These are phyloP conservation scores for Aspergillus flavus DNA, from an alignment of 2,329 filamentous ascomycete genomes.

Conservation along the genomic window DNA sequence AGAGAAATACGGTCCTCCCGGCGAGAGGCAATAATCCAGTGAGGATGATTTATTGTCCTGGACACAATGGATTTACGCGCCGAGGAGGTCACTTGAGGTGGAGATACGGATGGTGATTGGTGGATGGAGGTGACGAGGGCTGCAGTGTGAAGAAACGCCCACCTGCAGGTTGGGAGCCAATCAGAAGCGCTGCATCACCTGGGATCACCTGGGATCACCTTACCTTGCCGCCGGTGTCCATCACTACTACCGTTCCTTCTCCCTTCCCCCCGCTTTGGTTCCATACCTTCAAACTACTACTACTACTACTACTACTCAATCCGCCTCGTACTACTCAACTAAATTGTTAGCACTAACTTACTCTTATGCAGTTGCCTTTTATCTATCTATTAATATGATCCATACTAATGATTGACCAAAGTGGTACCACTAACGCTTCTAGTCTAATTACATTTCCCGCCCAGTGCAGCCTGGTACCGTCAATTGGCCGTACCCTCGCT, in stretches of 20 bases:
- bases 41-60: neutral
- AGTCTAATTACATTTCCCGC: neutral
- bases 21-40: neutral
- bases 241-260: neutral
- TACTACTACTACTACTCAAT: neutral
- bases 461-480: neutral
- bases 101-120: constrained; percentile 21
- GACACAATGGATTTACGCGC: constrained; percentile 21
- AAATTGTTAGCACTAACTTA: neutral
- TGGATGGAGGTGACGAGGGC: constrained; percentile 21
- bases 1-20: neutral
- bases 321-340: neutral
- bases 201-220: neutral
- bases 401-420: neutral
- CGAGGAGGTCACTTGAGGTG: constrained; percentile 21
- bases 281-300: neutral
- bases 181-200: constrained; percentile 3
- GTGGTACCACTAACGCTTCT: neutral
- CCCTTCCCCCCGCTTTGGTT: neutral
- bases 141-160: constrained; percentile 30
- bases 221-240: neutral
- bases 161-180: constrained; percentile 20
- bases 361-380: neutral
- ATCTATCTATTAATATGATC: constrained; percentile 5
- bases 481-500: constrained; percentile 7